phyloP scores from a whole-genome alignment of 1,139 yeast species.

The Saccharomyces hybrid region DNA sequence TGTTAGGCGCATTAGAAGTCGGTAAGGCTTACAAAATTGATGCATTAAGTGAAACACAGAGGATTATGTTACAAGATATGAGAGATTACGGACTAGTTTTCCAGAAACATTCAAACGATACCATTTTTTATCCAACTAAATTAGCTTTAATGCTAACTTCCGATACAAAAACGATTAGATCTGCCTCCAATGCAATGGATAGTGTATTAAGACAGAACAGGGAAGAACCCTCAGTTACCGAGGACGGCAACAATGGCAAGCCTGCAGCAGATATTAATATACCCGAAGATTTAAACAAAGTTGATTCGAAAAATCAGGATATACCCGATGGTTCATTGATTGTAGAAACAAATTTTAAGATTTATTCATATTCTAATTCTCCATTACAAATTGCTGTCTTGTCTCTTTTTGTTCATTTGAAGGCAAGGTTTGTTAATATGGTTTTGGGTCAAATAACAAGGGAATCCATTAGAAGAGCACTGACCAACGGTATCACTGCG shows the following conservation, averaged over 20 bases:
- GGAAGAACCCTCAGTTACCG: conserved; percentile 14
- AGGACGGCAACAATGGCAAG: conserved; percentile 10
- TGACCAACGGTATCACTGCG: conserved; percentile 85
- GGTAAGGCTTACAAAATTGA: conserved; percentile 78
- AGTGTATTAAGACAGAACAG: conserved; percentile 43
- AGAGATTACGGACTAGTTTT: conserved; percentile 89
- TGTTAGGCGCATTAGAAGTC: conserved; percentile 84
- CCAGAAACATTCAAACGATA: conserved; percentile 54
- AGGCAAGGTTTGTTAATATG: conserved; percentile 81
- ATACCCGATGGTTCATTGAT: conserved; percentile 58
- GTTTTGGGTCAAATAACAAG: conserved; percentile 91
- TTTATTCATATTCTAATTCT: conserved; percentile 91
- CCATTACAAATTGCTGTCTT: conserved; percentile 93
- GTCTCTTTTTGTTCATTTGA: conserved; percentile 77
- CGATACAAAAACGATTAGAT: conserved; percentile 63
- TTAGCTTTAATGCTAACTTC: conserved; percentile 87
- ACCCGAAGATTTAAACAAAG: conserved; percentile 27
- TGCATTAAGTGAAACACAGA: conserved; percentile 71
- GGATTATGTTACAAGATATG: conserved; percentile 80
- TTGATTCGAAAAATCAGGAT: conserved; percentile 14
- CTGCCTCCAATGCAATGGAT: conserved; percentile 64
- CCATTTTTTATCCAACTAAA: conserved; percentile 81
- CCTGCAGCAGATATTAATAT: conserved; percentile 17
- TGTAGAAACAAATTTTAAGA: conserved; percentile 85
- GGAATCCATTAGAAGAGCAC: conserved; percentile 80